Conservation (phyloP, 306 rosid genomes). For the Crataegus laevigata region DNA sequence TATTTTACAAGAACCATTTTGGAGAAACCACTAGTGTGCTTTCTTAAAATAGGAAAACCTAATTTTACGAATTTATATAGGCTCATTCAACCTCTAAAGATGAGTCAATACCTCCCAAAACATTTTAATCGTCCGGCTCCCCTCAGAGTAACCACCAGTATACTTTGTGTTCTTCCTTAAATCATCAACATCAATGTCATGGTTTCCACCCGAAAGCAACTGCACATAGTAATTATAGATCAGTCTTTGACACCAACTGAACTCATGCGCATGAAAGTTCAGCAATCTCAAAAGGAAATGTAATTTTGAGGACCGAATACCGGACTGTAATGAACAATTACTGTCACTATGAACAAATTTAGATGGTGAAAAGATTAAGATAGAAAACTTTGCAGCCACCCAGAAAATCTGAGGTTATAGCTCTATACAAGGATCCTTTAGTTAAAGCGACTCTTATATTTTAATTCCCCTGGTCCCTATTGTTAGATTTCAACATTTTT, state of each 20-base stretch:
- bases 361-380: neutral
- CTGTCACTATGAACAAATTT: neutral
- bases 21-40: neutral
- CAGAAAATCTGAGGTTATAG: neutral
- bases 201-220: constrained; percentile 97
- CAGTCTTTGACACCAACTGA: constrained; percentile 26
- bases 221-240: constrained; percentile 28
- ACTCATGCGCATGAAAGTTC: neutral
- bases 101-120: constrained; percentile 86
- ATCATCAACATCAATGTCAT: constrained; percentile 87
- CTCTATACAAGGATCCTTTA: neutral
- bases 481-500: neutral
- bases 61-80: neutral
- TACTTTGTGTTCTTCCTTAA: constrained; percentile 75
- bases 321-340: neutral
- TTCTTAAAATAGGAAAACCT: neutral
- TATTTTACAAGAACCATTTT: neutral
- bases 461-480: neutral
- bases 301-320: neutral
- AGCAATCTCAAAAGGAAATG: neutral
- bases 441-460: neutral
- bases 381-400: neutral
- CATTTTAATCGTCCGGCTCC: constrained; percentile 71
- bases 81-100: neutral
- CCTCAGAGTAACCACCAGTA: constrained; percentile 86